phyloP scores from a whole-genome alignment of 148 eudicot genomes.

The Rhododendron griersonianum region DNA sequence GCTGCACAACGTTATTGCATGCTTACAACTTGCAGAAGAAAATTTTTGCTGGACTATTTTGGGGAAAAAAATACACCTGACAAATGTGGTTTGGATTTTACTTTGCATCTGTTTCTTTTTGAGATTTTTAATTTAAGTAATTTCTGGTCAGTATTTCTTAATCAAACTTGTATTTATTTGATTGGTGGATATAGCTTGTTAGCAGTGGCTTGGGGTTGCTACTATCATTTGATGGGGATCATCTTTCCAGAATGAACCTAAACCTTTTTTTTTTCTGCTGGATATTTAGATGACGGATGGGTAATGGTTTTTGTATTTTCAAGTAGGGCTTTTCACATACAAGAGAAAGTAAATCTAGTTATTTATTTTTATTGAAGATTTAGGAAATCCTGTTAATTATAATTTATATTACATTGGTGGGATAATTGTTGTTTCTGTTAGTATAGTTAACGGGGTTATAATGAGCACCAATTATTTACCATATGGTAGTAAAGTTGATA shows the following conservation, averaged over 20 bases:
- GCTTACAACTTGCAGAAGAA: constrained; percentile 74
- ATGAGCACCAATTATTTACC: not conserved
- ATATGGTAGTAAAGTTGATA: not conserved
- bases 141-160: not conserved
- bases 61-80: constrained; percentile 51
- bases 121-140: not conserved
- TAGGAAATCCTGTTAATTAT: not conserved
- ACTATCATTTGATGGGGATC: not conserved
- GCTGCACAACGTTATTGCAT: constrained; percentile 69
- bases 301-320: not conserved
- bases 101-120: constrained; percentile 10
- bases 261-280: not conserved
- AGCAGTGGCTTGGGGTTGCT: not conserved
- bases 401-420: not conserved
- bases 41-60: constrained; percentile 62
- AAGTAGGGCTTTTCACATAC: not conserved
- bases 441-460: not conserved
- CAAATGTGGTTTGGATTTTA: constrained; percentile 51
- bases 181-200: constrained; percentile 1
- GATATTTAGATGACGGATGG: not conserved
- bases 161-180: not conserved
- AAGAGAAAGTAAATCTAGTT: not conserved
- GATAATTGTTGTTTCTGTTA: not conserved
- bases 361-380: not conserved
- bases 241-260: not conserved